Percentiles rank a stretch among this genome's conserved stretches.
Evolutionary conservation across 1,139 yeast species (phyloP).

Genomic region (Geotrichum carabidarum): DNA sequence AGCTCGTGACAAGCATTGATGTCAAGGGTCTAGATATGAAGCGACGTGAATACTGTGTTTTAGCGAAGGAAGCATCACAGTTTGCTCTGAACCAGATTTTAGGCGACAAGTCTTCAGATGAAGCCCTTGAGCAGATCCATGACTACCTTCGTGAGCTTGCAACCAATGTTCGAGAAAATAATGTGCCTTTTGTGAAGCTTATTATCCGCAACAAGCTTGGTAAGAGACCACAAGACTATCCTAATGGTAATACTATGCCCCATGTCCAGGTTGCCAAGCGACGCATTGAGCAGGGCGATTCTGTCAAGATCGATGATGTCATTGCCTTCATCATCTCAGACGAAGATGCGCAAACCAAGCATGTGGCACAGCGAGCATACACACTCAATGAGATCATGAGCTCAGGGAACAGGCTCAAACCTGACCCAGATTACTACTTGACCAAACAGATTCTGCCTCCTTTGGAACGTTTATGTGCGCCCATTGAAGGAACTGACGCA

Average conservation of each 20-base stretch:
- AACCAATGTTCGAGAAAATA: constrained; percentile 53
- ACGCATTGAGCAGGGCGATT: constrained; percentile 72
- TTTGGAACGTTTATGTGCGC: constrained; percentile 77
- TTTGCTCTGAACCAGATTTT: constrained; percentile 68
- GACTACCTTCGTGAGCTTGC: constrained; percentile 62
- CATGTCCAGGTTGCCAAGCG: constrained; percentile 90
- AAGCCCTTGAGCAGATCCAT: constrained; percentile 68
- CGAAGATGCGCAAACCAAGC: constrained; percentile 27
- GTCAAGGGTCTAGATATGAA: constrained; percentile 96
- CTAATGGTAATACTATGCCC: constrained; percentile 71
- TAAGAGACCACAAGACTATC: constrained; percentile 40
- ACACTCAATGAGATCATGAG: constrained; percentile 66
- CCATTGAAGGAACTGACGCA: constrained; percentile 82
- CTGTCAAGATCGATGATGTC: constrained; percentile 83
- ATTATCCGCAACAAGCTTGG: constrained; percentile 40
- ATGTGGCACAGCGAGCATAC: constrained; percentile 72
- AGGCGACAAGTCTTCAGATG: constrained; percentile 71
- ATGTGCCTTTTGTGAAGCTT: constrained; percentile 59
- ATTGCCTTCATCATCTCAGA: constrained; percentile 70
- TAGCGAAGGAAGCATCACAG: constrained; percentile 82
- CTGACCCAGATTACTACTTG: constrained; percentile 75
- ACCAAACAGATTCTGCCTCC: constrained; percentile 91
- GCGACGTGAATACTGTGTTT: constrained; percentile 92
- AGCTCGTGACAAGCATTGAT: constrained; percentile 57
- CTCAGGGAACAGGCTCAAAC: constrained; percentile 48